Conservation (phyloP, 805 yeast species). For the Maudiozyma bulderi region DNA sequence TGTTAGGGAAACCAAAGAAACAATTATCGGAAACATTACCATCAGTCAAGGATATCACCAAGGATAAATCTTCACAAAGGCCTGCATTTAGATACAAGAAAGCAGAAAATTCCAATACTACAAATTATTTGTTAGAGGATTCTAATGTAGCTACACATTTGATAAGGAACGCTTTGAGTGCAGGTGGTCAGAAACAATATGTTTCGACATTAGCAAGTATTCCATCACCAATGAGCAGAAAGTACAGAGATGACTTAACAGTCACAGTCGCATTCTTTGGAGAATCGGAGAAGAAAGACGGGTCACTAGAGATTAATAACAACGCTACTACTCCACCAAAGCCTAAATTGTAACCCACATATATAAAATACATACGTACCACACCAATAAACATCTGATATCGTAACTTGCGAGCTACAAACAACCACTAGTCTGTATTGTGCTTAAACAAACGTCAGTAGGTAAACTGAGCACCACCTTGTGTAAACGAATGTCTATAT, state of each 20-base stretch:
- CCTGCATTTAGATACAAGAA: conserved; percentile 59
- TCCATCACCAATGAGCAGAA: conserved; percentile 83
- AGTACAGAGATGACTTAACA: conserved; percentile 91
- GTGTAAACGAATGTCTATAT: too few species aligned
- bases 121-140: conserved; percentile 60
- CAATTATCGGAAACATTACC: conserved; percentile 38
- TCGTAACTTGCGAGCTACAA: too few species aligned
- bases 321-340: conserved; percentile 22
- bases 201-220: conserved; percentile 82
- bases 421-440: too few species aligned
- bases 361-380: background rate
- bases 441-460: too few species aligned
- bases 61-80: conserved; percentile 47
- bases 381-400: background rate
- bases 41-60: conserved; percentile 52
- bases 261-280: conserved; percentile 95
- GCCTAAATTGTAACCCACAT: conserved; percentile 14
- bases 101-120: conserved; percentile 14
- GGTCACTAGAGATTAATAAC: conserved; percentile 15
- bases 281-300: conserved; percentile 22
- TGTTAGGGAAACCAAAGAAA: conserved; percentile 6
- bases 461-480: too few species aligned
- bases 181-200: conserved; percentile 79
- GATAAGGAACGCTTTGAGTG: conserved; percentile 85
- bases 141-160: conserved; percentile 86